These are phyloP conservation scores for Symbiodinium pilosum DNA, from an alignment of 73 alveolate genomes.

Conservation along the genomic window DNA sequence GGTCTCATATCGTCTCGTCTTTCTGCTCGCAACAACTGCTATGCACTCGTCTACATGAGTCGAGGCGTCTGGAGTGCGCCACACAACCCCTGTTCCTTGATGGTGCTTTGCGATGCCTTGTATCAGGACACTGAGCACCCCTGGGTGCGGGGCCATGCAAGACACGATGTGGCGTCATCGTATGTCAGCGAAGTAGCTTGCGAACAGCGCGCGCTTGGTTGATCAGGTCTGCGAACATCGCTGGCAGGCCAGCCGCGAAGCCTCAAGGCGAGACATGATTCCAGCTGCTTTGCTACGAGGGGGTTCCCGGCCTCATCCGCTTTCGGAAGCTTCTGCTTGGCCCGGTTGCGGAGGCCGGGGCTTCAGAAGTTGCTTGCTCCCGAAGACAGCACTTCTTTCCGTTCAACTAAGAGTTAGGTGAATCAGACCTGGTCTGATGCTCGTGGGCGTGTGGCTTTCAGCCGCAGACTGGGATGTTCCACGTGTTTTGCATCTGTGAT, in stretches of 20 bases:
- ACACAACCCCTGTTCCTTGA: too few species aligned
- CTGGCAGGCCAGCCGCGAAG: slow-evolving; percentile 38
- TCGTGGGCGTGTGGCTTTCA: slow-evolving; percentile 57
- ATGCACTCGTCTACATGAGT: too few species aligned
- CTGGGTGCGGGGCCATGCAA: not conserved
- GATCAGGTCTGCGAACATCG: slow-evolving; percentile 71
- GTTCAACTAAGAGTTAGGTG: not conserved
- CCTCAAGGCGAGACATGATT: not conserved
- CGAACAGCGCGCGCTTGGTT: too few species aligned
- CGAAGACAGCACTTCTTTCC: not conserved
- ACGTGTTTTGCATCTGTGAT: too few species aligned
- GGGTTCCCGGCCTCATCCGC: slow-evolving; percentile 78
- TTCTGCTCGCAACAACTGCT: too few species aligned
- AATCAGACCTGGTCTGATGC: slow-evolving; percentile 49
- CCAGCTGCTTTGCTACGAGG: not conserved
- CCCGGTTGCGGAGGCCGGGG: slow-evolving; percentile 6
- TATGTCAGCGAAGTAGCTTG: too few species aligned
- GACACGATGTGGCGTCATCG: not conserved
- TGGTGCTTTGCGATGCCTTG: too few species aligned
- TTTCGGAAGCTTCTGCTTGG: slow-evolving; percentile 50
- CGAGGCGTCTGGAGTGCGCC: too few species aligned
- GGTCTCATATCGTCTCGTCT: too few species aligned
- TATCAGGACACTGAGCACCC: not conserved
- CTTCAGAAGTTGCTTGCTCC: not conserved
- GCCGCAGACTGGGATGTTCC: not conserved